Conservation (phyloP, 2,329 filamentous ascomycete species). For the Penicillium sp. region DNA sequence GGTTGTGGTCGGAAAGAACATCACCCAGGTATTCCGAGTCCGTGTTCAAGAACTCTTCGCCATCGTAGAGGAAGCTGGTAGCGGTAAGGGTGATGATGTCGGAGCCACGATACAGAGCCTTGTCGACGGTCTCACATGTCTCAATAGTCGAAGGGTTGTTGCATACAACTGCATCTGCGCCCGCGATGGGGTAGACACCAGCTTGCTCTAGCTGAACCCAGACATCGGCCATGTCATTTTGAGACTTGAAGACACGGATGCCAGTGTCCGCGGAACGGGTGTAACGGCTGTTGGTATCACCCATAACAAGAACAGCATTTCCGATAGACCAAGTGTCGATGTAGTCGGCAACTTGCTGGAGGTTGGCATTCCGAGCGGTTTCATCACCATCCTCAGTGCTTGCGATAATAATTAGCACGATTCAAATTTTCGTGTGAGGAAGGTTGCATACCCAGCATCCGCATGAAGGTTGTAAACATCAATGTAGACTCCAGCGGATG, state of each 20-base stretch:
- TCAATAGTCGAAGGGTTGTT: conserved; percentile 57
- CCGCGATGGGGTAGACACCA: conserved; percentile 50
- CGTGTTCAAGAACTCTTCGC: conserved; percentile 59
- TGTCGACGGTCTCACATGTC: conserved; percentile 67
- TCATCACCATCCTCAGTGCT: conserved; percentile 54
- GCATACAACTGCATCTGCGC: conserved; percentile 47
- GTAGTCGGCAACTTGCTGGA: conserved; percentile 60
- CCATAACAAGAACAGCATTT: conserved; percentile 64
- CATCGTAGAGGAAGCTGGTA: conserved; percentile 50
- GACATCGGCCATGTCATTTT: conserved; percentile 57
- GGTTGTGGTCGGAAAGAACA: conserved; percentile 65
- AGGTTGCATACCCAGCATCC: conserved; percentile 57
- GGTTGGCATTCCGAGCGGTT: conserved; percentile 58
- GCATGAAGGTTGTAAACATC: conserved; percentile 69
- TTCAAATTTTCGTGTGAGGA: neutral
- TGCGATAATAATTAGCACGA: neutral
- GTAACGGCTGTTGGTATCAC: conserved; percentile 68
- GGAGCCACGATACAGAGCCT: conserved; percentile 51
- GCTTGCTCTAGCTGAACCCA: conserved; percentile 59
- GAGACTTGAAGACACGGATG: conserved; percentile 51
- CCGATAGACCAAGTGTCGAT: conserved; percentile 58
- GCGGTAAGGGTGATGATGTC: conserved; percentile 55
- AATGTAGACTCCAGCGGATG: conserved; percentile 57
- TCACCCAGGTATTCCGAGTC: conserved; percentile 40
- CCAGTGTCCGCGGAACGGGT: conserved; percentile 55